Evolutionary conservation across 768 basidiomycete genomes (phyloP), one percentile per base, ranked within the genome.

Genomic region (Clavulina sp.): DNA sequence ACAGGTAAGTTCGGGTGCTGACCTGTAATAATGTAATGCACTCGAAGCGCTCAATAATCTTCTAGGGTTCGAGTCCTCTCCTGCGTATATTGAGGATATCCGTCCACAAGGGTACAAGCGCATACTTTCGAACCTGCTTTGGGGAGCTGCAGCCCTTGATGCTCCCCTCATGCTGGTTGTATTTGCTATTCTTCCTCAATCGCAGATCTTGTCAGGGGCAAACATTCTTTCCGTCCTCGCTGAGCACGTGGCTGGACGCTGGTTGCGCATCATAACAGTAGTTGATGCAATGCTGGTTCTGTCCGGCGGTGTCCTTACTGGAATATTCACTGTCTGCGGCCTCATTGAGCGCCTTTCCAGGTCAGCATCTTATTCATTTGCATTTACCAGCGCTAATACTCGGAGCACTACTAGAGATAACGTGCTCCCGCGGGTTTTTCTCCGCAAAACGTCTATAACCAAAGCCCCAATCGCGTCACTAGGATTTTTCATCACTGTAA

Each of bases 1-100:
- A 83, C 83, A 1, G 82, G n/a, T n/a, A n/a, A n/a, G n/a, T n/a
- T n/a, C n/a, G n/a, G 79, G 5, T 77, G 78, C 58, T 77, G 79
- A 70, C 80, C 79, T 79, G 52, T 34, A 66, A 61, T 41, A 18
- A 9, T 24, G 44, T 19, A 2, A 24, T n/a, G n/a, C n/a, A 5
- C 19, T 21, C 4, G 31, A 16, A 4, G 18, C 19, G 23, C 34
- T 32, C 1, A 6, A 31, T 7, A 36, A 51, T 32, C 4, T 51
- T 80, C n/a, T n/a, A n/a, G n/a, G 79, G 52, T 60, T 60, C 52
- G 59, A 61, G 53, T 53, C 54, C 48, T 71, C 73, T 0, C 80
- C 81, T 3, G 73, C 80, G 3, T 83, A 84, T 58, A 67, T 77
- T 32, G 71, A 79, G 21, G 70, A 72, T 50, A 77, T 83, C 57